phyloP scores from a whole-genome alignment of 2,329 filamentous ascomycete species.

The Cladosporium colombiae region DNA sequence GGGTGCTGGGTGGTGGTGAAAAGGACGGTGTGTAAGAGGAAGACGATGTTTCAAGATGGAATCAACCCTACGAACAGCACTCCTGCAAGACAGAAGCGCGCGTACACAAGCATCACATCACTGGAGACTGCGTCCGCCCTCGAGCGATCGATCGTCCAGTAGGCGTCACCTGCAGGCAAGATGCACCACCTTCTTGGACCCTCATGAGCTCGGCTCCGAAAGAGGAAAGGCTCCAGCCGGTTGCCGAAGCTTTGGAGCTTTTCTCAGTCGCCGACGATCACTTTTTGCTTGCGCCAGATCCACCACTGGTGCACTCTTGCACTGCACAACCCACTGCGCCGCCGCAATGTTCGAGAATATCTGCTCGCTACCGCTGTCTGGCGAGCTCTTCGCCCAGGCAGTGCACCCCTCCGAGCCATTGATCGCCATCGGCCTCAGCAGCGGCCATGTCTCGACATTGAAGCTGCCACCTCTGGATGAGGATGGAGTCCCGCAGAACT shows the following conservation, averaged over 20 bases:
- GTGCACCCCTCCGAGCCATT: constrained; percentile 83
- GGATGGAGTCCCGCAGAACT: constrained; percentile 43
- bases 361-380: constrained; percentile 80
- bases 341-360: constrained; percentile 80
- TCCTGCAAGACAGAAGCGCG: background rate
- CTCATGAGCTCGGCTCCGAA: constrained; percentile 1
- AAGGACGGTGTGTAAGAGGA: background rate
- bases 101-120: background rate
- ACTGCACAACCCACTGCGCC: constrained; percentile 1
- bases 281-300: background rate
- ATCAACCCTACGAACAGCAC: background rate
- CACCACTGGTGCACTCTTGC: background rate
- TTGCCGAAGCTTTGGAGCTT: constrained; percentile 5
- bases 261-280: constrained; percentile 16
- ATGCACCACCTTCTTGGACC: background rate
- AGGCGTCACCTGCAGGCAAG: background rate
- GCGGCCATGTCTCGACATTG: constrained; percentile 83
- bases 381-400: constrained; percentile 86
- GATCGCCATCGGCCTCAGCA: constrained; percentile 80
- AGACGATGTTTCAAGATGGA: background rate
- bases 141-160: background rate
- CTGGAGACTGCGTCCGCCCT: background rate
- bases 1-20: background rate
- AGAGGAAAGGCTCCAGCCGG: constrained; percentile 1
- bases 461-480: constrained; percentile 63